Percentiles rank a stretch among this genome's conserved stretches.
These are phyloP conservation scores for Rugonectria rugulosa DNA, from an alignment of 2,329 filamentous ascomycete species.

Conservation along the genomic window DNA sequence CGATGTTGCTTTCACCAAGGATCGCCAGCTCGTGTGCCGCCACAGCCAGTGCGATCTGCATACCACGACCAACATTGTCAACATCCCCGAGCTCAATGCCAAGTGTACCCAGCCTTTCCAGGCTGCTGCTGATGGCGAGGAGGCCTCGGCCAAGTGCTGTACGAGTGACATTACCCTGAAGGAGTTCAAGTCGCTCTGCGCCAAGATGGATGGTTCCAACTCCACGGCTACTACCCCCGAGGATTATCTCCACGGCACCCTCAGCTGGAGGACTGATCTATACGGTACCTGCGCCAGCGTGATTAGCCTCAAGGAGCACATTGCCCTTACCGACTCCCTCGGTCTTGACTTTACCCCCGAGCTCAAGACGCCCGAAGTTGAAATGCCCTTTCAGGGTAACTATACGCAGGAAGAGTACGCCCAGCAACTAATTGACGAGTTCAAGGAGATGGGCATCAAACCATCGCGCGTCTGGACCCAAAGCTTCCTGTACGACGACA, in stretches of 20 bases:
- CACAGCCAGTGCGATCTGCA: constrained; percentile 74
- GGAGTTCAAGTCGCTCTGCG: constrained; percentile 73
- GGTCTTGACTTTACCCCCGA: constrained; percentile 72
- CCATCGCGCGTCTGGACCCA: constrained; percentile 66
- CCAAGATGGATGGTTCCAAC: constrained; percentile 74
- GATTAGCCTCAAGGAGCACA: constrained; percentile 68
- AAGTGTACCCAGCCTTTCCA: constrained; percentile 70
- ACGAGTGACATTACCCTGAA: constrained; percentile 73
- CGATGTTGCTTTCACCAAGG: constrained; percentile 72
- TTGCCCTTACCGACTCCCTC: constrained; percentile 63
- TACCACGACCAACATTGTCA: constrained; percentile 73
- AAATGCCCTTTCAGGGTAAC: constrained; percentile 71
- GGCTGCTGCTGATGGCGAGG: constrained; percentile 57
- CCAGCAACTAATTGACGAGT: constrained; percentile 70
- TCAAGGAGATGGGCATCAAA: constrained; percentile 60
- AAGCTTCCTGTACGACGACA: constrained; percentile 69
- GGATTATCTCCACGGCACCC: constrained; percentile 66
- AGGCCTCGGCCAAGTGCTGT: constrained; percentile 72
- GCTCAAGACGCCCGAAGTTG: constrained; percentile 71
- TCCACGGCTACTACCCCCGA: constrained; percentile 62
- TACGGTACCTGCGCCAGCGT: constrained; percentile 71
- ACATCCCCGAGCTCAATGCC: constrained; percentile 65
- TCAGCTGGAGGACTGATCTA: constrained; percentile 69
- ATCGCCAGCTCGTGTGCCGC: constrained; percentile 71
- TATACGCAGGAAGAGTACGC: constrained; percentile 73